Base-by-base conservation (phyloP, 192 early-diverging fungal species). In the Coemansia guatemalensis region DNA sequence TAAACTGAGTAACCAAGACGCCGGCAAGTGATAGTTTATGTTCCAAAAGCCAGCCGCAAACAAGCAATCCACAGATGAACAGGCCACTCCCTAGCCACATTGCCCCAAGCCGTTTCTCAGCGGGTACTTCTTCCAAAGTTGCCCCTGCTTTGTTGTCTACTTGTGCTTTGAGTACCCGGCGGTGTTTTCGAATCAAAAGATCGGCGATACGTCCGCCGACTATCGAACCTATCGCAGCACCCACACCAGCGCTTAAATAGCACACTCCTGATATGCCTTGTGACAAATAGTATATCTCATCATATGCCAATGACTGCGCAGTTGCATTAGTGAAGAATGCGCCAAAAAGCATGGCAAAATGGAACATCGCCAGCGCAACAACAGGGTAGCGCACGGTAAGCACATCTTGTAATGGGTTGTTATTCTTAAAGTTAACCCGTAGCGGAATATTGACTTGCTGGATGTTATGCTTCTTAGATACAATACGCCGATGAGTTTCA, bases 401-500 rank as follows among this genome's bases (percentile, higher is more conserved):
- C 11, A 82, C 48, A 23, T 73, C 70, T 21, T 64, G 50, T 24
- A 82, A 41, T 44, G 79, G 79, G 56, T 82, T 82, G 53, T 74
- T 82, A 18, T 62, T 48, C 32, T 63, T 72, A 7, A 73, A 11
- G 8, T 53, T 39, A 9, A 73, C 49, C 1, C 6, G 47, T 23
- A 49, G 61, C 50, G 82, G 76, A 9, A 77, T 69, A 24, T 69
- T 69, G n/a, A 75, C 59, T 8, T 63, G 73, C 48, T 69, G 70
- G 11, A 83, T 79, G 8, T 7, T 11, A 41, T 73, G 33, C 29
- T 59, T 67, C n/a, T 47, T 48, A 5, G 77, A 33, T 12, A 83
- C 74, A 7, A 73, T 60, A 12, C 67, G 54, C 26, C 82, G 73
- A 20, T 80, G 74, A 0, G 88, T 89, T 64, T 89, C 88, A 17